phyloP scores from a whole-genome alignment of 495 filamentous ascomycete species.

The Penicillium riverlandense region DNA sequence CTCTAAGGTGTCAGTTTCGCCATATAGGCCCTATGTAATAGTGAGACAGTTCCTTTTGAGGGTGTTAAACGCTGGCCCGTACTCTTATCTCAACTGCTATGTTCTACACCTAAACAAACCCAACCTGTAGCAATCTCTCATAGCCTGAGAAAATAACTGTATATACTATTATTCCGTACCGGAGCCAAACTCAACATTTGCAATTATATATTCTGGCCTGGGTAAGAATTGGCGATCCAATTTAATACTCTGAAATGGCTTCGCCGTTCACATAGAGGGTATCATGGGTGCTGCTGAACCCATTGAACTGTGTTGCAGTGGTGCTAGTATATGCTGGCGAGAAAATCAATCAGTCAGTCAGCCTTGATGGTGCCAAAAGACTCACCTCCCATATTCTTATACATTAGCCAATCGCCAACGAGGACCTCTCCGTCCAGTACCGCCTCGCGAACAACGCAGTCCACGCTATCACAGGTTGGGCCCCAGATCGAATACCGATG shows the following conservation, averaged over 20 bases:
- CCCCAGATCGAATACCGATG: constrained; percentile 28
- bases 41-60: no score
- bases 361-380: neutral
- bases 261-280: constrained; percentile 13
- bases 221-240: no score
- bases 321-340: constrained; percentile 16
- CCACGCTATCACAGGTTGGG: constrained; percentile 27
- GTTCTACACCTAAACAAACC: no score
- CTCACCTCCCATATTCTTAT: constrained; percentile 27
- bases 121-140: no score
- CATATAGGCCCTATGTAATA: no score
- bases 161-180: no score
- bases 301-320: constrained; percentile 24
- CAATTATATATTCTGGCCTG: no score
- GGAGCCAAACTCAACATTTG: no score
- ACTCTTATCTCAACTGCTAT: no score
- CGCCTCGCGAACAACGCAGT: constrained; percentile 14
- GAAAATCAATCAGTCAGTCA: neutral
- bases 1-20: no score
- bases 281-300: constrained; percentile 13
- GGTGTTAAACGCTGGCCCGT: no score
- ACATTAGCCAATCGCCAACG: constrained; percentile 29
- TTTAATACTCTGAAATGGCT: neutral
- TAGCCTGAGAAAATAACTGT: no score
- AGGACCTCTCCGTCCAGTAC: constrained; percentile 14